Conservation (phyloP, 1,139 yeast species). For the Hyphopichia burtonii region DNA sequence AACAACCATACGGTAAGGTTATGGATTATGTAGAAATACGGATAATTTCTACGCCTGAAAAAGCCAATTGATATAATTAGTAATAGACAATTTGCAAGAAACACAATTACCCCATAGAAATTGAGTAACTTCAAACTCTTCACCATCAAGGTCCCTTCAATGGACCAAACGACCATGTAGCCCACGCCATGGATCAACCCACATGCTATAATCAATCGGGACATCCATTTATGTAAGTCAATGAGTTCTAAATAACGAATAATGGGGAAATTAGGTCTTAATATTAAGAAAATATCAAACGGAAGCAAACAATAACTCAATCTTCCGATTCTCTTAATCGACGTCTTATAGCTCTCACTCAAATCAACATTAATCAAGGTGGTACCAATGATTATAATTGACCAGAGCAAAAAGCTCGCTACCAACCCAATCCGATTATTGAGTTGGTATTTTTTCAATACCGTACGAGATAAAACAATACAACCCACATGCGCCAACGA, state of each 20-base stretch:
- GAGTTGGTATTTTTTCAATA: constrained; percentile 16
- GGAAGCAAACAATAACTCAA: constrained; percentile 67
- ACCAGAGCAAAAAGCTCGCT: constrained; percentile 30
- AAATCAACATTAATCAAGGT: constrained; percentile 20
- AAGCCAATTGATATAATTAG: constrained; percentile 51
- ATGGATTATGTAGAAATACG: constrained; percentile 34
- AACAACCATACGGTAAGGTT: constrained; percentile 30
- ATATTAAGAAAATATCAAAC: constrained; percentile 55
- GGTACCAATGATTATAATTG: constrained; percentile 18
- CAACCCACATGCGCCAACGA: constrained; percentile 28
- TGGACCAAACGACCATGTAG: constrained; percentile 49
- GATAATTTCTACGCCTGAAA: constrained; percentile 25
- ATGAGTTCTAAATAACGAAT: constrained; percentile 57
- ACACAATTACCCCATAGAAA: constrained; percentile 60
- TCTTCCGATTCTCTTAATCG: constrained; percentile 51
- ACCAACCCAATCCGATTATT: constrained; percentile 7
- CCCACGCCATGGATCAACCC: constrained; percentile 58
- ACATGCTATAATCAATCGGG: constrained; percentile 57
- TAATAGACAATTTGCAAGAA: constrained; percentile 36
- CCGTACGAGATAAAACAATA: constrained; percentile 9
- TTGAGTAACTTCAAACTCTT: constrained; percentile 51
- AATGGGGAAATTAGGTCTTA: constrained; percentile 55
- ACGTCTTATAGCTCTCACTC: constrained; percentile 19
- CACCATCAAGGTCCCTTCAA: constrained; percentile 23
- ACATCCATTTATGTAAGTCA: constrained; percentile 76